Evolutionary conservation across 2,329 filamentous ascomycete genomes (phyloP).

Genomic region (Talaromyces verruculosus): DNA sequence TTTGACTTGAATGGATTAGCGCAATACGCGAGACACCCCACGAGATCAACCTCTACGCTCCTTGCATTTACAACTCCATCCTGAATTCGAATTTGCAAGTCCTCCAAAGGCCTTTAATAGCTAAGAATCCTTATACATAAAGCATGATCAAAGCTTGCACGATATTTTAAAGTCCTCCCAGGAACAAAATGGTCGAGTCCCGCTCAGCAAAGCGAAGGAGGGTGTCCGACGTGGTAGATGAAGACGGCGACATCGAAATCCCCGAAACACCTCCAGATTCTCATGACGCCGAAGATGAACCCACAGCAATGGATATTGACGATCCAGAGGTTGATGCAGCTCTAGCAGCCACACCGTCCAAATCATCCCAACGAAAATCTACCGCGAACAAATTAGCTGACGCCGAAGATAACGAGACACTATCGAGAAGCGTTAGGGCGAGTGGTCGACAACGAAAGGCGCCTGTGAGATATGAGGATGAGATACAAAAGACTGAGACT

Average conservation of each 20-base stretch:
- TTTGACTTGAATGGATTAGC: background rate
- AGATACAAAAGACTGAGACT: conserved; percentile 21
- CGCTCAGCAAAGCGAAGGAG: conserved; percentile 39
- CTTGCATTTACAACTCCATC: background rate
- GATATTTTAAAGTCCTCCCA: background rate
- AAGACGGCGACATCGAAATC: conserved; percentile 24
- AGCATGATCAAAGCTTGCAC: background rate
- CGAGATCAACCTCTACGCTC: background rate
- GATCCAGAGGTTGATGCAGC: conserved; percentile 22
- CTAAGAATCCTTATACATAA: background rate
- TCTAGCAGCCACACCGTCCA: conserved; percentile 22
- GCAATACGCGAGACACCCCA: background rate
- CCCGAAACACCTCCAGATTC: conserved; percentile 15
- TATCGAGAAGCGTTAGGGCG: conserved; percentile 31
- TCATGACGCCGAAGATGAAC: conserved; percentile 13
- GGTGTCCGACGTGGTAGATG: conserved; percentile 31
- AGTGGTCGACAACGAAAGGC: conserved; percentile 39
- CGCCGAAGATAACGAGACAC: conserved; percentile 24
- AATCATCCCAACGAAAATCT: conserved; percentile 30
- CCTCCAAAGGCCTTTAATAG: background rate
- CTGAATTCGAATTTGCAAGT: background rate
- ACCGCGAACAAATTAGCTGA: conserved; percentile 20
- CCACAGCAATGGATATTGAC: conserved; percentile 21
- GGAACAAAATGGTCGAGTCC: conserved; percentile 34
- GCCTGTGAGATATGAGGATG: conserved; percentile 35